These are phyloP conservation scores for Eremothecium gossypii DNA, from an alignment of 1,139 yeast species.

Conservation along the genomic window DNA sequence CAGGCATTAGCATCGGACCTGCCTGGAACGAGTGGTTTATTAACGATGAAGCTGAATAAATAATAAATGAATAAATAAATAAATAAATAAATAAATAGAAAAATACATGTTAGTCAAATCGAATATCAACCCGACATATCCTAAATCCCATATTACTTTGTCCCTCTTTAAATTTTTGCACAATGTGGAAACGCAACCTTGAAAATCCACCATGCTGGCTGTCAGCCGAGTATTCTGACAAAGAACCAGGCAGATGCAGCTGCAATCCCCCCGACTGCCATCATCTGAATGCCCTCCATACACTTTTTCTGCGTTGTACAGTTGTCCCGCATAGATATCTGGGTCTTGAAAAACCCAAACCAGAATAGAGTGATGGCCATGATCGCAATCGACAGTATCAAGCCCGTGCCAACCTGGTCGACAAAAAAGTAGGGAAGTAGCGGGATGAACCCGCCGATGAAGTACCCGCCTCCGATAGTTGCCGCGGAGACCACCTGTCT, in stretches of 20 bases:
- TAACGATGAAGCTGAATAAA: neutral
- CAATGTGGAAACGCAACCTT: too few species aligned
- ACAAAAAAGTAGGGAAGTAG: constrained; percentile 74
- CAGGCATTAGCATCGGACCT: neutral
- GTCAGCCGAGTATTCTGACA: constrained; percentile 57
- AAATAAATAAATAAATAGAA: neutral
- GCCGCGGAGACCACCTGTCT: constrained; percentile 66
- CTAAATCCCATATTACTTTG: too few species aligned
- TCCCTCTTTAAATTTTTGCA: too few species aligned
- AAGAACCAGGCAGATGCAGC: constrained; percentile 96
- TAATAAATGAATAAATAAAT: neutral
- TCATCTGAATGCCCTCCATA: constrained; percentile 83
- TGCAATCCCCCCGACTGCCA: constrained; percentile 85
- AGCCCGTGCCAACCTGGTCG: constrained; percentile 61
- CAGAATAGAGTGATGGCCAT: constrained; percentile 80
- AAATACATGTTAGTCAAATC: neutral
- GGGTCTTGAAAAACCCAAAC: constrained; percentile 81
- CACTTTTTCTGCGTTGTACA: constrained; percentile 54
- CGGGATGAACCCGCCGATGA: constrained; percentile 72
- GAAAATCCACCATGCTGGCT: neutral
- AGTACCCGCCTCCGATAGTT: constrained; percentile 68
- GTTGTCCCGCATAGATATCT: constrained; percentile 74
- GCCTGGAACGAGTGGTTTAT: neutral
- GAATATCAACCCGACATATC: too few species aligned
- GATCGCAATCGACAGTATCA: constrained; percentile 62